Evolutionary conservation across 192 early-diverging fungal genomes (phyloP), one percentile per base, ranked within the genome.

Genomic region (Gaertneriomyces sp.): DNA sequence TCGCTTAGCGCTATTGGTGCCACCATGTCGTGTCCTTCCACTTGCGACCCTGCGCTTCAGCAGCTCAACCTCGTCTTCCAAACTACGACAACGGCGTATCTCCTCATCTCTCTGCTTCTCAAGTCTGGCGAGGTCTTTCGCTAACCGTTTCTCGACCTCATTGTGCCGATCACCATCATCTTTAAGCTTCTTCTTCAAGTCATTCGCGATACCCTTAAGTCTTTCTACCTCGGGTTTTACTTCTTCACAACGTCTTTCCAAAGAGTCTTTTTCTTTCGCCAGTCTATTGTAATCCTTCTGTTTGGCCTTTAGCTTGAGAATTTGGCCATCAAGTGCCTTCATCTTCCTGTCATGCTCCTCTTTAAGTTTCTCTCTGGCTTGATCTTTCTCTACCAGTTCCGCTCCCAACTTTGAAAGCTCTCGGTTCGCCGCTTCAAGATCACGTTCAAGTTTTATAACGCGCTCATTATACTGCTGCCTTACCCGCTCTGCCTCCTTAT

Each of bases 151-250:
- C 25, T 33, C 25, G 2, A 33, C 25, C 25, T 33, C 25, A 33
- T 33, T 33, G 25, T 33, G 25, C 2, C 25, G 25, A 2, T 39
- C 8, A 42, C 9, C 42, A 81, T 70, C 80, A 9, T 82, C 81
- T 64, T 79, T 83, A 7, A 73, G 45, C 49, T 79, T 80, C 66
- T 77, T 83, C 56, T 79, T 83, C 38, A 68, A 58, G 17, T 45
- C 53, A 53, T 53, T 45, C 2, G 72, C 20, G 14, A 63, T 55
- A 1, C 2, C 45, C 10, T 65, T 49, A 11, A 74, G 19, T 57
- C 62, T 78, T 51, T 74, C 79, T 10, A 83, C 49, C 62, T 83
- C 81, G 14, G 69, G 64, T 59, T 68, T 61, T 11, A 63, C 45
- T 7, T 78, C 79, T 17, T 47, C 16, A 20, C 47, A 11, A 39